Base-by-base conservation (phyloP, 108 stramenopile species). In the Stephanodiscus minutulus region DNA sequence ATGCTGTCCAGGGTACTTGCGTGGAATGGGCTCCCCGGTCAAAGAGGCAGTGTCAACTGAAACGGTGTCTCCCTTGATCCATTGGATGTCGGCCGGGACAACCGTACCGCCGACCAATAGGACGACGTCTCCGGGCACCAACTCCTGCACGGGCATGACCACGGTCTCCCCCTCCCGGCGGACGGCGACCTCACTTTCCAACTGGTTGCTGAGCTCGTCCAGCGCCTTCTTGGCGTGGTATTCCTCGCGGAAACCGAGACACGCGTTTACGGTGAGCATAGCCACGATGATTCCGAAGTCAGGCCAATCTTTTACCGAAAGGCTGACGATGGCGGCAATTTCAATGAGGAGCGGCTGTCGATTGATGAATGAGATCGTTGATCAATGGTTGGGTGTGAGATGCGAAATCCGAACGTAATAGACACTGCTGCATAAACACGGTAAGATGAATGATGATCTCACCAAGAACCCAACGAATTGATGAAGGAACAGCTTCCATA, bases 91-190 rank as follows among this genome's bases (percentile, higher is more conserved):
- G 18, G 95, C 95, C 20, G 94, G 90, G 36, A 93, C 81, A 24
- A 86, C 52, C n/a, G 80, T 79, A 10, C 95, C 95, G 17, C 90
- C 89, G 18, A 85, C 85, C 49, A 94, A 64, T 9, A 91, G 56
- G 54, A 91, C 64, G 22, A 91, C 81, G 73, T 96, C 95, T 27
- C 95, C 95, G 22, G 95, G 95, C 0, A 96, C 91, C 31, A 94
- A 61, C 5, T 84, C 77, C 18, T 61, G 83, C 12, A 83, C 64
- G 50, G 66, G 73, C 31, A 92, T 36, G 28, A 28, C 63, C 33
- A 70, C 1, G 10, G 76, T 76, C 47, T 72, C 56, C 11, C 89
- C 88, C 50, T 92, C 79, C 48, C 93, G 77, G 6, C 77, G 59
- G 62, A 79, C 72, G 15, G 88, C 77, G 50, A 88, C 82, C 48